Evolutionary conservation across 1,284 basidiomycete genomes (phyloP).

Genomic region (Ceratobasidium sp.): DNA sequence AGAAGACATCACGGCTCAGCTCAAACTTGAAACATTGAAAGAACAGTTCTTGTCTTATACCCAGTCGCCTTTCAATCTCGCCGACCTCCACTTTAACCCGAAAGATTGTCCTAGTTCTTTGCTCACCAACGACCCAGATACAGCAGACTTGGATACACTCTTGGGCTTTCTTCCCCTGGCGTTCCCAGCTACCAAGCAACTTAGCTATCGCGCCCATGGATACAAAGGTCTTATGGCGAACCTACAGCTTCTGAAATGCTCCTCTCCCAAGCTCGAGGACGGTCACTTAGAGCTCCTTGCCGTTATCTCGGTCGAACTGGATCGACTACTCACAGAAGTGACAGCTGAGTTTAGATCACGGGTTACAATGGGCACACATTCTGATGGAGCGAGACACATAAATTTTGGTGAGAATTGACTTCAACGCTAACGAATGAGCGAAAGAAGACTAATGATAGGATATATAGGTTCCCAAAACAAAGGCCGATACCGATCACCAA

Average conservation of each 20-base stretch:
- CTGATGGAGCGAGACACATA: neutral
- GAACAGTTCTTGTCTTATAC: neutral
- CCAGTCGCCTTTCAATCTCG: conserved; percentile 1
- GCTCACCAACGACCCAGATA: too few species aligned
- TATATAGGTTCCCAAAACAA: too few species aligned
- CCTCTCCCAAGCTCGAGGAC: neutral
- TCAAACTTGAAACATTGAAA: too few species aligned
- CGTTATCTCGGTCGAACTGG: neutral
- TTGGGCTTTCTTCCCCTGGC: neutral
- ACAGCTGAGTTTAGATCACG: neutral
- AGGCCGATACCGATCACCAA: neutral
- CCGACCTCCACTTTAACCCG: neutral
- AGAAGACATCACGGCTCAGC: too few species aligned
- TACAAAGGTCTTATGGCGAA: neutral
- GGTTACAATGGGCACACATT: neutral
- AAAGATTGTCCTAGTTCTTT: too few species aligned
- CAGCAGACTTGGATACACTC: too few species aligned
- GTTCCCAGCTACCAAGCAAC: neutral
- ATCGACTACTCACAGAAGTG: neutral
- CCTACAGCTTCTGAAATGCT: neutral
- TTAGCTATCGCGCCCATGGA: neutral
- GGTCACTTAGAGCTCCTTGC: neutral
- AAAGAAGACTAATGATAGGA: too few species aligned
- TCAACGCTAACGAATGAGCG: too few species aligned
- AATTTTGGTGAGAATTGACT: neutral